Evolutionary conservation across 495 filamentous ascomycete genomes (phyloP).

Genomic region (Pyrenopolyporus hunteri): DNA sequence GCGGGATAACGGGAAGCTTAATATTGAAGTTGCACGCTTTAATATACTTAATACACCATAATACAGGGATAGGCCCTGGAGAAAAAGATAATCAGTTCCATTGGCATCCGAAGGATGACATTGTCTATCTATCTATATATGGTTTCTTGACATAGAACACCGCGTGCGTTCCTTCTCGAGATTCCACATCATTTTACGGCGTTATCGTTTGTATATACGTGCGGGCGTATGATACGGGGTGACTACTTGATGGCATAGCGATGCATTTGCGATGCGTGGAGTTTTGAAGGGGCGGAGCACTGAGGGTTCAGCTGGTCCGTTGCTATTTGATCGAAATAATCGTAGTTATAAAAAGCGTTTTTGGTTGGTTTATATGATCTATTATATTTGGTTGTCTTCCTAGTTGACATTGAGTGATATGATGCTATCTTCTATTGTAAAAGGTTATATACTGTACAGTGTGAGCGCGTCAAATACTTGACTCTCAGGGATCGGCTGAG

Average conservation of each 20-base stretch:
- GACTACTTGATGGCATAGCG: slow-evolving; percentile 29
- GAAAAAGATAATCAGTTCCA: neutral
- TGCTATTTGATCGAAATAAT: slow-evolving; percentile 27
- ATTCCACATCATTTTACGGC: neutral
- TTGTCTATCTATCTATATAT: too few relatives aligned
- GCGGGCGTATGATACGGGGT: slow-evolving; percentile 28
- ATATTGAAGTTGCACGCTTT: slow-evolving; percentile 1
- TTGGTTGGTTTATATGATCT: neutral
- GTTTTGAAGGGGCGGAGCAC: slow-evolving; percentile 6
- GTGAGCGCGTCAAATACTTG: too few relatives aligned
- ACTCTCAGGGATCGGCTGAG: too few relatives aligned
- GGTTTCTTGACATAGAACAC: too few relatives aligned
- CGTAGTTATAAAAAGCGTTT: slow-evolving; percentile 26
- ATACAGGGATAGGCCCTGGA: neutral
- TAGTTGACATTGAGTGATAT: neutral
- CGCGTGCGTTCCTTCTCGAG: neutral
- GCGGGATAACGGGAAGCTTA: neutral
- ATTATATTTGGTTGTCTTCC: neutral
- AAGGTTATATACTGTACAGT: too few relatives aligned
- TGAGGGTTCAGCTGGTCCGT: slow-evolving; percentile 2
- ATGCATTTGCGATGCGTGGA: slow-evolving; percentile 21
- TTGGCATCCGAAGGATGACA: too few relatives aligned
- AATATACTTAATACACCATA: too few relatives aligned
- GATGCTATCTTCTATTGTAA: too few relatives aligned
- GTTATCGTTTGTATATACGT: slow-evolving; percentile 31